Percentiles rank a stretch among this genome's conserved stretches.
phyloP scores from a whole-genome alignment of 441 rosid genomes.

The Omphalea diandra region DNA sequence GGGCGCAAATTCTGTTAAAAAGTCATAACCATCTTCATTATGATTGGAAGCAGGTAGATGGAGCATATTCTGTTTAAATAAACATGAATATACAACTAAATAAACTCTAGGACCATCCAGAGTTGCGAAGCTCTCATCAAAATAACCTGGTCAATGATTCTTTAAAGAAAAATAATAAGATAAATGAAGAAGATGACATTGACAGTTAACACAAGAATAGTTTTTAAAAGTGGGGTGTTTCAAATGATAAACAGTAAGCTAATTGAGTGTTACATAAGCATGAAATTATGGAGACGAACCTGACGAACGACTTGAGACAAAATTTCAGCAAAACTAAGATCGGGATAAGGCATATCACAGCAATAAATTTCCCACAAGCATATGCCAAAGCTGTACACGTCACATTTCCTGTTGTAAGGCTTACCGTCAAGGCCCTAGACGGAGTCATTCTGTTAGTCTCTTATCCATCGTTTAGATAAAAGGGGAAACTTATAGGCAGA shows the following conservation, averaged over 20 bases:
- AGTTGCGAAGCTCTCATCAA: too few species aligned
- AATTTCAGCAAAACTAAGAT: slow-evolving; percentile 76
- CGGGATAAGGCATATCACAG: slow-evolving; percentile 83
- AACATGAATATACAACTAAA: not conserved
- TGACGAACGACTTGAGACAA: slow-evolving; percentile 85
- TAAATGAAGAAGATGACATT: not conserved
- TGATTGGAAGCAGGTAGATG: not conserved
- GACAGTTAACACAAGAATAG: not conserved
- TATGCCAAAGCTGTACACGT: slow-evolving; percentile 93
- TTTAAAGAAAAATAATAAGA: too few species aligned
- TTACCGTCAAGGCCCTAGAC: slow-evolving; percentile 84
- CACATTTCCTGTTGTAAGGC: slow-evolving; percentile 91
- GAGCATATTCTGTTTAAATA: too few species aligned
- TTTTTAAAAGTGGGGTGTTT: not conserved
- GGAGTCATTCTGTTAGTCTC: slow-evolving; percentile 9
- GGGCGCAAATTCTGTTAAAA: slow-evolving; percentile 64
- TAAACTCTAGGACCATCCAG: not conserved
- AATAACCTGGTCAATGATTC: not conserved
- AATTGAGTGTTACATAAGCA: not conserved
- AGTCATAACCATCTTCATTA: too few species aligned
- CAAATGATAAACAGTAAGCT: not conserved
- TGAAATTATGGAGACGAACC: slow-evolving; percentile 42
- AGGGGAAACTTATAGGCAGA: too few species aligned
- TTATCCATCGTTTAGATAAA: not conserved
- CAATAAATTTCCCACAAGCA: slow-evolving; percentile 96